phyloP scores from a whole-genome alignment of 2,329 filamentous ascomycete genomes.

The Chaetomium sp. region DNA sequence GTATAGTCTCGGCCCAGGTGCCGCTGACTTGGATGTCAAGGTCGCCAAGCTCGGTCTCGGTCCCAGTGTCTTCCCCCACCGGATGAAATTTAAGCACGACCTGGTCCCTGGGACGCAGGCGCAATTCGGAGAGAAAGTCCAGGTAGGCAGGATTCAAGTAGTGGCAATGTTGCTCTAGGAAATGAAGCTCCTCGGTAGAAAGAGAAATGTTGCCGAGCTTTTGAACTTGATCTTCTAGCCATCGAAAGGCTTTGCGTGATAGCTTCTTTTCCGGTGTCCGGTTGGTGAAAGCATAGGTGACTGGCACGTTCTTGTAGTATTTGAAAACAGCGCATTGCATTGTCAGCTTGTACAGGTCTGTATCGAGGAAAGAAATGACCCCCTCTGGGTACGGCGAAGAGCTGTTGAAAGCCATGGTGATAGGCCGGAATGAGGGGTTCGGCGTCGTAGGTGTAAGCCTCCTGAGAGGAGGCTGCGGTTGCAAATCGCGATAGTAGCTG shows the following conservation, averaged over 20 bases:
- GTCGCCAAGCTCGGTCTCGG: conserved; percentile 63
- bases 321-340: conserved; percentile 98
- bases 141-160: conserved; percentile 78
- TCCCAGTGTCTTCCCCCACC: conserved; percentile 49
- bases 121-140: conserved; percentile 73
- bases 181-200: conserved; percentile 71
- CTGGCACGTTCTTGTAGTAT: conserved; percentile 75
- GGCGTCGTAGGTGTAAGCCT: too few species aligned
- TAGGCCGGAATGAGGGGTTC: background rate
- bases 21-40: conserved; percentile 72
- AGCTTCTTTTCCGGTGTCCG: conserved; percentile 91
- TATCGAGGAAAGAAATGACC: conserved; percentile 76
- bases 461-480: too few species aligned
- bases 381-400: conserved; percentile 65
- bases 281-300: conserved; percentile 93
- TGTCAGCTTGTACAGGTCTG: conserved; percentile 88
- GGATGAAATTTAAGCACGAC: conserved; percentile 62
- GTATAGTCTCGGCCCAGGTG: conserved; percentile 87
- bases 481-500: too few species aligned
- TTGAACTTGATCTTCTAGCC: conserved; percentile 76
- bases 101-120: conserved; percentile 73
- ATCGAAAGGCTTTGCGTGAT: conserved; percentile 72
- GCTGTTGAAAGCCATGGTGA: conserved; percentile 58
- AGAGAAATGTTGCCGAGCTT: conserved; percentile 79
- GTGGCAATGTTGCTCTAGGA: conserved; percentile 68